Evolutionary conservation across 164 flowering plant species (phyloP), one percentile per base, ranked within the genome.

Genomic region (Vitis rupestris): DNA sequence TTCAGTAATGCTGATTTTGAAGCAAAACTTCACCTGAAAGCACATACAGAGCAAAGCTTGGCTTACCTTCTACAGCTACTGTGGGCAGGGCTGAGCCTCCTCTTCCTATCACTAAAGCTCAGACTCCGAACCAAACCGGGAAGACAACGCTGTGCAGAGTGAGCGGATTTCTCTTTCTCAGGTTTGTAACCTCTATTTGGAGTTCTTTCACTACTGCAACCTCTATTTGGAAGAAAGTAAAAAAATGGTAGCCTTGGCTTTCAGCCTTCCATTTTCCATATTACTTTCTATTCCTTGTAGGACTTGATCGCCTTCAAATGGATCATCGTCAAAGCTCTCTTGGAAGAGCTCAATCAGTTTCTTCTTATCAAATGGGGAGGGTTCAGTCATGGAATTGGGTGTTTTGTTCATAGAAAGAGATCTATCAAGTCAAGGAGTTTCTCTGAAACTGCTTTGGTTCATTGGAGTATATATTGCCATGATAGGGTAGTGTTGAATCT

Each of bases 401-500:
- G 62, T 44, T 11, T 56, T 10, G 17, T 48, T 59, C 19, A 37
- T 12, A 3, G 4, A 15, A 48, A 55, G 58, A 31, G 72, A 27
- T 30, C 57, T 68, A 2, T 55, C 59, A 11, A 48, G 30, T 65
- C 8, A 47, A 16, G 66, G 52, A 19, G 61, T 9, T 72, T 56
- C 70, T 3, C 17, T 54, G 19, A 31, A 55, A 64, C 68, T 77
- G 27, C 58, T 66, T 10, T 63, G 70, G 37, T 62, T 70, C 64
- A 73, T 16, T 52, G 84, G 78, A 17, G 75, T 75, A 63, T 78
- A 44, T 71, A 23, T 59, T 68, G 63, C 62, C 71, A 58, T 48
- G 7, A 7, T 76, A 70, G 23, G 83, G 83, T 70, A 57, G 27
- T 13, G 79, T 72, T 15, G 59, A n/a, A 73, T 81, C 81, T 81